phyloP scores from a whole-genome alignment of 768 basidiomycete species.

The Auriculariales sp. region DNA sequence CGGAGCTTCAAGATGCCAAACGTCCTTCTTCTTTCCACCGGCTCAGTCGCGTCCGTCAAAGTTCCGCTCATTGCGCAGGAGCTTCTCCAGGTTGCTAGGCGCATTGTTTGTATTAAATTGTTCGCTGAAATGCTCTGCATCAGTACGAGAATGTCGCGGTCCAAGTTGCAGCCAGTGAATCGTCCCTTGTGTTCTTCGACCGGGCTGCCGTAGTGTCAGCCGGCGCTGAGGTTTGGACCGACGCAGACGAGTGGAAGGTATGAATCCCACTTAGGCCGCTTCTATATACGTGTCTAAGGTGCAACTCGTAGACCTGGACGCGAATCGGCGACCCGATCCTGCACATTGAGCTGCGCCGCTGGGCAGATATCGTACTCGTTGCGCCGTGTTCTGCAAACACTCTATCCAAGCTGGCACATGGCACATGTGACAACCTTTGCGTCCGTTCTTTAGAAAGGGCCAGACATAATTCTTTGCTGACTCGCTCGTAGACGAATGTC shows the following conservation, averaged over 20 bases:
- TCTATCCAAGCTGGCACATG: conserved; percentile 80
- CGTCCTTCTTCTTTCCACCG: conserved; percentile 75
- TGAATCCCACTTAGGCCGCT: conserved; percentile 12
- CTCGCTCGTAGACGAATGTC: conserved; percentile 44
- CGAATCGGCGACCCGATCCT: conserved; percentile 83
- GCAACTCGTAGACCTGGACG: conserved; percentile 39
- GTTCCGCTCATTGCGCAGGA: conserved; percentile 76
- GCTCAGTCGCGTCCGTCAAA: conserved; percentile 94
- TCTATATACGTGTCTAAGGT: not conserved
- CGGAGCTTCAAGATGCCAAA: too few relatives aligned
- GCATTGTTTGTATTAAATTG: conserved; percentile 7
- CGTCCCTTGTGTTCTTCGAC: conserved; percentile 66
- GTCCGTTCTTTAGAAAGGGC: conserved; percentile 24
- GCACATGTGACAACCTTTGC: conserved; percentile 82
- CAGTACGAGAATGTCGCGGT: conserved; percentile 67
- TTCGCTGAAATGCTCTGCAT: not conserved
- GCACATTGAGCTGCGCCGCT: conserved; percentile 85
- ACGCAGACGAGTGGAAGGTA: conserved; percentile 89
- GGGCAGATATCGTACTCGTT: conserved; percentile 92
- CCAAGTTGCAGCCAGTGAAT: conserved; percentile 70
- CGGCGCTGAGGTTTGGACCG: conserved; percentile 67
- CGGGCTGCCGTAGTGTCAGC: conserved; percentile 30
- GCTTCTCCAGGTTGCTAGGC: conserved; percentile 42
- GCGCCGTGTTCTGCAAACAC: conserved; percentile 97
- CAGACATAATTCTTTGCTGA: not conserved